Evolutionary conservation across 257 asterid species (phyloP).

Genomic region (Scutellaria galericulata): DNA sequence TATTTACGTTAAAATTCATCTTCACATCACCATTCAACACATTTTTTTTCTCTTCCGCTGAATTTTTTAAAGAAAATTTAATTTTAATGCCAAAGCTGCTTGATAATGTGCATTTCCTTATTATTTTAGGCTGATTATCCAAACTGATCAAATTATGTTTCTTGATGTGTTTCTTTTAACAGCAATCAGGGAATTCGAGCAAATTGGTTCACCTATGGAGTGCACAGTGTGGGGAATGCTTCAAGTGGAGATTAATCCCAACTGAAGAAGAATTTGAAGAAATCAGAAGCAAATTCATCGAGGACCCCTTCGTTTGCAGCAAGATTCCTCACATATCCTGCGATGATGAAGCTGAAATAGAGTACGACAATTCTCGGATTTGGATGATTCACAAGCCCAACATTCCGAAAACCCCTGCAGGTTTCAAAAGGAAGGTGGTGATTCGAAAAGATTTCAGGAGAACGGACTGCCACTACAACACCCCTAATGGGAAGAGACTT

Average conservation of each 20-base stretch:
- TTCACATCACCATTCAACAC: too few species aligned
- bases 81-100: too few species aligned
- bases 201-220: conserved; percentile 39
- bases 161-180: neutral
- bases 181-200: conserved; percentile 22
- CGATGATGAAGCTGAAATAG: conserved; percentile 55
- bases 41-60: too few species aligned
- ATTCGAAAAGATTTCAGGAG: conserved; percentile 48
- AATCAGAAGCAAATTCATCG: conserved; percentile 51
- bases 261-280: conserved; percentile 58
- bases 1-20: too few species aligned
- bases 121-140: neutral
- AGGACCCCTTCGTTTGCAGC: conserved; percentile 63
- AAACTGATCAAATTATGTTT: neutral
- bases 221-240: conserved; percentile 54
- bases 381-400: conserved; percentile 71
- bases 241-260: conserved; percentile 57
- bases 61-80: neutral
- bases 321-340: conserved; percentile 43
- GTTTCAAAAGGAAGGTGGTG: conserved; percentile 51
- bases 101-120: neutral
- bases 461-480: conserved; percentile 51
- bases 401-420: conserved; percentile 58
- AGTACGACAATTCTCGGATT: conserved; percentile 40
- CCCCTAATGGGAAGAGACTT: conserved; percentile 59